Evolutionary conservation across 2,329 filamentous ascomycete species (phyloP), one percentile per base, ranked within the genome.

Genomic region (Gnomoniopsis sp.): DNA sequence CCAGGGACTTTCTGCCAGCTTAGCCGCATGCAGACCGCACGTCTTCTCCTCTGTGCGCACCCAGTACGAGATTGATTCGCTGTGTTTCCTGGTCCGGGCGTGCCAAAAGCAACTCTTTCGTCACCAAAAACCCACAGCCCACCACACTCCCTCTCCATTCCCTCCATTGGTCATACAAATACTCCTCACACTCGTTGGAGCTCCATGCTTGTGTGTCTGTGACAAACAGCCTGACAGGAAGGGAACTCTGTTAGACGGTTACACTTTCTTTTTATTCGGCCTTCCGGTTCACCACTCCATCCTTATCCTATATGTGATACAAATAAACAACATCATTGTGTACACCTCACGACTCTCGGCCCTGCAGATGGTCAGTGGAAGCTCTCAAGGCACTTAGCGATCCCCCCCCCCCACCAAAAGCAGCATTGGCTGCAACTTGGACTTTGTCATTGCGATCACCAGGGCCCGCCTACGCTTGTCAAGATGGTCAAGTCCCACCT

Each of bases 401-500:
- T 44, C 41, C 10, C 23, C 49, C 47, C 44, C 47, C 26, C 23
- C 49, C 47, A 52, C 47, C 26, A 49, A 47, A 53, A 53, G 49
- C 49, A 60, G 14, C 26, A 57, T 43, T 48, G 17, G 17, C 36
- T 49, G 17, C 53, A 41, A 41, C 62, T 43, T 23, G 22, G 53
- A 54, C 48, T 36, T 14, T 17, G 10, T 12, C 36, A 34, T 23
- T 43, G 49, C 49, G 36, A 34, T 23, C 33, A 26, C 15, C n/a
- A 30, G 43, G 52, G 58, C 26, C 55, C 49, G 55, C 56, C 46
- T n/a, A n/a, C 26, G 26, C 26, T 8, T 41, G 57, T 49, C 62
- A 72, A 65, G 63, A 84, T 86, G 81, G 67, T 76, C 58, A 86
- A 84, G 72, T 57, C 74, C 58, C 81, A 84, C 67, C 73, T 81